A percentile compares a stretch with the other conserved stretches of the same genome.
These are phyloP conservation scores for Fusarium tjaetaba DNA, from an alignment of 2,329 filamentous ascomycete genomes.

Conservation along the genomic window DNA sequence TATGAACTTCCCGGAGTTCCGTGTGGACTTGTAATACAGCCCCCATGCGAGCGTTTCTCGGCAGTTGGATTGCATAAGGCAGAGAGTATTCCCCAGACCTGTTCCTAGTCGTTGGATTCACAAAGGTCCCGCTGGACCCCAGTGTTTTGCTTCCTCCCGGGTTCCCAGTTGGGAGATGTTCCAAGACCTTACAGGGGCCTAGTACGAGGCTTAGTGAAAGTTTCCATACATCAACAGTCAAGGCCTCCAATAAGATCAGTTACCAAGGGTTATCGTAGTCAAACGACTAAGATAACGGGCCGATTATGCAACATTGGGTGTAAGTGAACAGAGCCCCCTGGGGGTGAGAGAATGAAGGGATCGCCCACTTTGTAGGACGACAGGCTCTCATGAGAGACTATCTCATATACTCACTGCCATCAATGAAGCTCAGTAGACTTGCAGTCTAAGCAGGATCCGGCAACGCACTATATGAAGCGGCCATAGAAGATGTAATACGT, in stretches of 20 bases:
- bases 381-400: background rate
- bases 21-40: background rate
- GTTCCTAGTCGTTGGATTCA: too few species aligned
- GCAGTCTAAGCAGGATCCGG: background rate
- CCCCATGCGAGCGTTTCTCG: background rate
- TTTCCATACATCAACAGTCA: too few species aligned
- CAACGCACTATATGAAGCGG: rapidly evolving
- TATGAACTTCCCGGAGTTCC: background rate
- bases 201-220: background rate
- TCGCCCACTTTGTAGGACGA: background rate
- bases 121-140: background rate
- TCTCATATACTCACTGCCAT: background rate
- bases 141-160: background rate
- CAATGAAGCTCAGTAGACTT: background rate
- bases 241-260: background rate
- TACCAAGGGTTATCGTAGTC: background rate
- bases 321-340: background rate
- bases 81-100: background rate
- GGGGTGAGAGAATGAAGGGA: background rate
- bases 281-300: background rate
- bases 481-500: rapidly evolving
- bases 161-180: background rate
- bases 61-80: background rate
- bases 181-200: background rate
- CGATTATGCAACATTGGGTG: background rate